Evolutionary conservation across 2,329 filamentous ascomycete species (phyloP), one percentile per base, ranked within the genome.

Genomic region (Cercospora citrullina): DNA sequence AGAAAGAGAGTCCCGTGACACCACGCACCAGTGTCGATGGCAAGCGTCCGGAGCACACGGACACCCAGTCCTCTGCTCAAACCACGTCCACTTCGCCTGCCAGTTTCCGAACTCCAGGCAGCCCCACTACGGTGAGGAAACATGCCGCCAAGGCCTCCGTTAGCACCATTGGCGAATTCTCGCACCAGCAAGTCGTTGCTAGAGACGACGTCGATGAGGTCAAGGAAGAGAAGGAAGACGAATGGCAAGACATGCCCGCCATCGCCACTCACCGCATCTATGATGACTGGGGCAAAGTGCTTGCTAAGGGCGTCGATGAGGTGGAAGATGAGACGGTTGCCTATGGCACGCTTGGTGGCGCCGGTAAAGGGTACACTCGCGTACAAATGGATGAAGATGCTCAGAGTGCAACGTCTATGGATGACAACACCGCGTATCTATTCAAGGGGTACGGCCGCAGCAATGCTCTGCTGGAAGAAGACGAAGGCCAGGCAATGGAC

Each of bases 171-270:
- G 97, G 94, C 9, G 93, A 96, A 80, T 98, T 91, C 84, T 98
- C 95, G 1, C 94, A 99, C 77, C 93, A 97, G 80, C 88, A 90
- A 72, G 81, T 93, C 60, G 86, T 89, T 9, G 81, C 85, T 16
- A 84, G 87, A 16, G 58, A 60, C 59, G 12, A 64, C 5, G 65
- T 67, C 10, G 64, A 57, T 12, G 76, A 86, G 48, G 82, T 87
- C 12, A 78, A 82, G 12, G 82, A 86, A 57, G 81, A 84, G 12
- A 80, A 86, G 2, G 83, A 87, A 10, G 88, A 88, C 5, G 91
- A 91, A n/a, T 99, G 95, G 95, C 93, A 97, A 81, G 87, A 88
- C 2, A 99, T 99, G 95, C 95, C 94, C 1, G 89, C 95, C 1
- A 93, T 94, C 76, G 95, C 94, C 7, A 90, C 91, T 42, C 96